Percentiles rank a stretch among this genome's conserved stretches.
These are phyloP conservation scores for Geranium rotundifolium DNA, from an alignment of 345 rosid genomes.

Conservation along the genomic window DNA sequence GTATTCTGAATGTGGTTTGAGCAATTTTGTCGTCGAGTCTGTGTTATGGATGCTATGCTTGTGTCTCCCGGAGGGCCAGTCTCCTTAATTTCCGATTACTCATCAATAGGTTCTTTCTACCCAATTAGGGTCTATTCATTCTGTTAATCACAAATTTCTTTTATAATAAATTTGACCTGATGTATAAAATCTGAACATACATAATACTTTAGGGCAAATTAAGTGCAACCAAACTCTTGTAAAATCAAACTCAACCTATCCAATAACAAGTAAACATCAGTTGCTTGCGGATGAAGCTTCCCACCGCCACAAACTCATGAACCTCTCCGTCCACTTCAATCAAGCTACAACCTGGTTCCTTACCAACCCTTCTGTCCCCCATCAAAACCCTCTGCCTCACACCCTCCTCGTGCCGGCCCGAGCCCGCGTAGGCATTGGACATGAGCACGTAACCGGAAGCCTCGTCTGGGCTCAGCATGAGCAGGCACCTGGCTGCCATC, in stretches of 20 bases:
- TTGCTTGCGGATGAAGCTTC: conserved; percentile 39
- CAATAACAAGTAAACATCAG: conserved; percentile 40
- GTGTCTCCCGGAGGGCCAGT: too few species aligned
- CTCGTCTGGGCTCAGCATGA: conserved; percentile 42
- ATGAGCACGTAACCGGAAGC: conserved; percentile 52
- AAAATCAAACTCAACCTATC: conserved; percentile 17
- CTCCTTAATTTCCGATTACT: too few species aligned
- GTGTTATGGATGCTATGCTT: too few species aligned
- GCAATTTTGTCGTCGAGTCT: too few species aligned
- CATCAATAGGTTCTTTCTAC: too few species aligned
- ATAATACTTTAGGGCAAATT: background rate
- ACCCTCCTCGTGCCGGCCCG: conserved; percentile 41
- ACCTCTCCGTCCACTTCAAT: conserved; percentile 65
- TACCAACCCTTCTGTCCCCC: conserved; percentile 44
- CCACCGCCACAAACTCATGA: conserved; percentile 74
- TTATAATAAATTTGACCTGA: too few species aligned
- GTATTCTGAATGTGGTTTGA: too few species aligned
- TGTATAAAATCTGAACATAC: too few species aligned
- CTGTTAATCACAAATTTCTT: too few species aligned
- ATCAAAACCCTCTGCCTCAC: conserved; percentile 38
- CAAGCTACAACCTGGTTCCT: conserved; percentile 64
- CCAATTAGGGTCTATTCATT: too few species aligned
- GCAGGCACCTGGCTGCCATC: conserved; percentile 38
- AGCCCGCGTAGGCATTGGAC: conserved; percentile 58
- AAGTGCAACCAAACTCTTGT: conserved; percentile 3